Evolutionary conservation across 2,329 filamentous ascomycete species (phyloP).

Genomic region (Aspergillus sp.): DNA sequence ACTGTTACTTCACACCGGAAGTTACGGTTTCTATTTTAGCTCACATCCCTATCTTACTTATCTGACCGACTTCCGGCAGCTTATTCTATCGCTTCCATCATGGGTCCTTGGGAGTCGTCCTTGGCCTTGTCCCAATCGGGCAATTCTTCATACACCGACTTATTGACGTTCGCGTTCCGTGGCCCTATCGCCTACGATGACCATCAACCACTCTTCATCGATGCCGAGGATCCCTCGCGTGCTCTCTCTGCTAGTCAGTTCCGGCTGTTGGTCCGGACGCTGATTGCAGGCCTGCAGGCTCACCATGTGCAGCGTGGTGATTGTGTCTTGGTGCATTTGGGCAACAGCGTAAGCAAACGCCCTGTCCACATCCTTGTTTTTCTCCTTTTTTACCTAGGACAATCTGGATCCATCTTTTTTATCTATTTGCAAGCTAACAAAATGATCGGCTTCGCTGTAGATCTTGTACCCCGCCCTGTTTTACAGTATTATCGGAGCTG

Average conservation of each 20-base stretch:
- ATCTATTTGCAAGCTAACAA: not conserved
- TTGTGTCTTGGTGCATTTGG: slow-evolving; percentile 38
- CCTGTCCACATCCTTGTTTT: not conserved
- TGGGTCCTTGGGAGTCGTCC: slow-evolving; percentile 20
- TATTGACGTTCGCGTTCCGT: slow-evolving; percentile 37
- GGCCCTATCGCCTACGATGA: slow-evolving; percentile 29
- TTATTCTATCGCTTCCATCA: slow-evolving; percentile 6
- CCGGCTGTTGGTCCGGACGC: slow-evolving; percentile 26
- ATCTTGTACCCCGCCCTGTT: slow-evolving; percentile 35
- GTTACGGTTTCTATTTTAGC: not conserved
- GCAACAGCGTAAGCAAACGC: slow-evolving; percentile 32
- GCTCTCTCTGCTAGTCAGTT: slow-evolving; percentile 32
- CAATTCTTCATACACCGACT: slow-evolving; percentile 28
- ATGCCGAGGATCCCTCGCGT: slow-evolving; percentile 33
- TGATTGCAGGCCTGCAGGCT: slow-evolving; percentile 36
- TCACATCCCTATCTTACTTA: not conserved
- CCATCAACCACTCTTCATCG: slow-evolving; percentile 36
- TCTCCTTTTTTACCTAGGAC: slow-evolving; percentile 5
- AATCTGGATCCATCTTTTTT: not conserved
- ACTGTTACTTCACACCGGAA: not conserved
- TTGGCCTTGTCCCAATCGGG: slow-evolving; percentile 11
- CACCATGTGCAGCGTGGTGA: slow-evolving; percentile 35
- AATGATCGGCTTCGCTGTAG: slow-evolving; percentile 13
- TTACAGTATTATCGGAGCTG: slow-evolving; percentile 38
- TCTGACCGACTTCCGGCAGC: not conserved